Evolutionary conservation across 306 rosid genomes (phyloP).

Genomic region (Malus orientalis): DNA sequence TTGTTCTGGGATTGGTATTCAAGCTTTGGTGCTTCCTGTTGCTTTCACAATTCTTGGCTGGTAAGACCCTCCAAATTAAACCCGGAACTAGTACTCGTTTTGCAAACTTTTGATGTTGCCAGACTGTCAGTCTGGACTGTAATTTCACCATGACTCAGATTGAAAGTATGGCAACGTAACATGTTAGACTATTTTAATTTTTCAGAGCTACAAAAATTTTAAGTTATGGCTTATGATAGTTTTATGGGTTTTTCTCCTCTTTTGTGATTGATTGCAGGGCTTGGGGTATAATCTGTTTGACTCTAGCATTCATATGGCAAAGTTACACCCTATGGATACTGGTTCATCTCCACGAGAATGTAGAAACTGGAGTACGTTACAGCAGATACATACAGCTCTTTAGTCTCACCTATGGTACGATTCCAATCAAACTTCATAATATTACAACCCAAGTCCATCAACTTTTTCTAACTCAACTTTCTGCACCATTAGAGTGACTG

Average conservation of each 20-base stretch:
- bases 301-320: constrained; percentile 44
- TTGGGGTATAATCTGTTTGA: constrained; percentile 42
- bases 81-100: not conserved
- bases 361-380: constrained; percentile 39
- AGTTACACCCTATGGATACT: constrained; percentile 40
- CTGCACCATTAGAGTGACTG: not conserved
- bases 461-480: not conserved
- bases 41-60: constrained; percentile 59
- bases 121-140: not conserved
- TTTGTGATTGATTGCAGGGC: constrained; percentile 21
- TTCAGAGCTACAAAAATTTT: not conserved
- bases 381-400: constrained; percentile 53
- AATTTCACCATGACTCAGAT: not conserved
- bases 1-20: constrained; percentile 51
- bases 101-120: not conserved
- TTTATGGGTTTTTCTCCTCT: not conserved
- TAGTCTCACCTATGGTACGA: constrained; percentile 27
- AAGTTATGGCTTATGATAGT: not conserved
- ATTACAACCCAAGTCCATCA: not conserved
- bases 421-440: not conserved
- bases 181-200: not conserved
- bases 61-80: constrained; percentile 12
- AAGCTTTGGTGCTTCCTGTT: constrained; percentile 48
- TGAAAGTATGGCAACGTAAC: not conserved
- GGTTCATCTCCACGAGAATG: constrained; percentile 45